A percentile compares a stretch with the other conserved stretches of the same genome.
Evolutionary conservation across 352 stramenopile genomes (phyloP).

Genomic region (Globisporangium apiculatum): DNA sequence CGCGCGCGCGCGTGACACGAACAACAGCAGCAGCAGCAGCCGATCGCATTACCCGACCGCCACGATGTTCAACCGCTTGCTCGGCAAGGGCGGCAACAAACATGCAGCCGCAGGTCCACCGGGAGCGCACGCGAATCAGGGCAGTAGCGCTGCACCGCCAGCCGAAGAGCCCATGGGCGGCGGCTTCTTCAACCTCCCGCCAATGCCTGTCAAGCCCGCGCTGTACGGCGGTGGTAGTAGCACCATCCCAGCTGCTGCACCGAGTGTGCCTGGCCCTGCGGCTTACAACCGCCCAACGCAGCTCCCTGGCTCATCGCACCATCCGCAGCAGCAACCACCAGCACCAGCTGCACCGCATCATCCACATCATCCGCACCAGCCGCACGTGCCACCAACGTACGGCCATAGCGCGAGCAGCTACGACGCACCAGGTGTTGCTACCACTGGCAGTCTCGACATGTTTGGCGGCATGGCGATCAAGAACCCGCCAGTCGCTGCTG

Average conservation of each 20-base stretch:
- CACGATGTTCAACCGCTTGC: no score
- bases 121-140: conserved; percentile 25
- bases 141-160: conserved; percentile 2
- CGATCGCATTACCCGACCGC: no score
- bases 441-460: conserved; percentile 36
- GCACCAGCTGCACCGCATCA: no score
- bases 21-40: no score
- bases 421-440: conserved; percentile 7
- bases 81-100: conserved; percentile 27
- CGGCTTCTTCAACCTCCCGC: conserved; percentile 83
- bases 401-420: conserved; percentile 6
- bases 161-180: conserved; percentile 38
- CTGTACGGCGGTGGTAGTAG: conserved; percentile 17
- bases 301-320: neutral
- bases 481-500: conserved; percentile 9
- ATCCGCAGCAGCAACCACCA: conserved; percentile 4
- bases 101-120: conserved; percentile 53
- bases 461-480: conserved; percentile 75
- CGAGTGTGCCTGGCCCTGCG: conserved; percentile 8
- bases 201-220: conserved; percentile 45
- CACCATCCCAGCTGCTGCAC: conserved; percentile 1
- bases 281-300: conserved; percentile 7
- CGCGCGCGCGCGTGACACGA: no score
- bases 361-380: conserved; percentile 1
- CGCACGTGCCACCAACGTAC: conserved; percentile 10